Percentiles rank a stretch among this genome's conserved stretches.
Conservation (phyloP, 495 filamentous ascomycete genomes). For the Recurvomyces mirabilis region DNA sequence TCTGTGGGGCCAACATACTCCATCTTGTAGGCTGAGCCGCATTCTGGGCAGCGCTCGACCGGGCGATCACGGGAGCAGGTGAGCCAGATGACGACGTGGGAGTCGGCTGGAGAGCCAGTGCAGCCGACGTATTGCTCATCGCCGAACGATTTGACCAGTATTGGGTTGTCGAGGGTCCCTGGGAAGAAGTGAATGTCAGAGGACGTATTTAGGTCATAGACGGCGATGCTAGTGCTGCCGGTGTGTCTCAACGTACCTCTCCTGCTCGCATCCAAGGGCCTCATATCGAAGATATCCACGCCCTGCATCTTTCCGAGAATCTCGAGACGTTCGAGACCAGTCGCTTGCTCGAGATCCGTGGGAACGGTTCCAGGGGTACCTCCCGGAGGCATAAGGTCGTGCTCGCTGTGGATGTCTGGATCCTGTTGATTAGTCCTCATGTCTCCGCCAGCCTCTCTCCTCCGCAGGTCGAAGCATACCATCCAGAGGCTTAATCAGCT, state of each 20-base stretch:
- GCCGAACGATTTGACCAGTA: constrained; percentile 76
- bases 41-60: constrained; percentile 86
- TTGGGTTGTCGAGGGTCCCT: constrained; percentile 87
- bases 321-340: constrained; percentile 95
- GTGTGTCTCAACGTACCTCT: constrained; percentile 46
- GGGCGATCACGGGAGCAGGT: constrained; percentile 81
- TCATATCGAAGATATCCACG: constrained; percentile 97
- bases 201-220: too few species aligned
- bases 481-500: constrained; percentile 28
- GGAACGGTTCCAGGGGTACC: constrained; percentile 72
- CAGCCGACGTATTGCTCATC: constrained; percentile 96
- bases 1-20: constrained; percentile 72
- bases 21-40: constrained; percentile 91
- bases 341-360: constrained; percentile 86
- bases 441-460: too few species aligned
- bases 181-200: background rate
- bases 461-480: too few species aligned
- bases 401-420: constrained; percentile 66
- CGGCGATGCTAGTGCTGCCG: too few species aligned
- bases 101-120: constrained; percentile 87
- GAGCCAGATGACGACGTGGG: constrained; percentile 81
- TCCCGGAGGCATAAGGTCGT: constrained; percentile 77
- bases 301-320: constrained; percentile 99
- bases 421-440: background rate
- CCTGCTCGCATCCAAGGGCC: constrained; percentile 80